Conservation (phyloP, 176 grass and related monocot genomes). For the Thinopyrum elongatum region DNA sequence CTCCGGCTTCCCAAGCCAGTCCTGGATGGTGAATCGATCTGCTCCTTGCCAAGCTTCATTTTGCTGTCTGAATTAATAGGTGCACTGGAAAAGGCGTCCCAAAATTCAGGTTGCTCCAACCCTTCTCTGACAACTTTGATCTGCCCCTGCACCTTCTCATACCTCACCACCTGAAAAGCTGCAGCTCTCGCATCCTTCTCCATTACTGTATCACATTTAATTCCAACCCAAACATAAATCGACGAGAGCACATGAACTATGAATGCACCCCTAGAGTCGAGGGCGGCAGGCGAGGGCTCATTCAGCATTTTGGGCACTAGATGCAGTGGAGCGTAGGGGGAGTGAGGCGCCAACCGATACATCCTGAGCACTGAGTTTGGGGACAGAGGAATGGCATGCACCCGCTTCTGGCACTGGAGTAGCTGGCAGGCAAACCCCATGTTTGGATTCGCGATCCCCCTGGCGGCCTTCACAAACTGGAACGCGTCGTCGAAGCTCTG, state of each 20-base stretch:
- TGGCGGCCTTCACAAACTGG: constrained; percentile 87
- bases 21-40: constrained; percentile 52
- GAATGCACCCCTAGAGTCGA: constrained; percentile 95
- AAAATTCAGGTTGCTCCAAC: constrained; percentile 73
- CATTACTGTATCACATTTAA: constrained; percentile 74
- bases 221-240: constrained; percentile 94
- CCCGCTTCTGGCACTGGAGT: constrained; percentile 95
- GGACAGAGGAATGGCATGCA: constrained; percentile 82
- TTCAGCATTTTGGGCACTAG: constrained; percentile 96
- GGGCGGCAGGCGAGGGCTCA: constrained; percentile 57
- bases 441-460: constrained; percentile 94
- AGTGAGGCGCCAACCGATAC: constrained; percentile 94
- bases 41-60: constrained; percentile 54
- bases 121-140: constrained; percentile 78
- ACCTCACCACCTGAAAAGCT: constrained; percentile 90
- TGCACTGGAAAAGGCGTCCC: constrained; percentile 77
- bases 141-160: constrained; percentile 89
- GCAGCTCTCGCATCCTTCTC: constrained; percentile 86
- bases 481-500: constrained; percentile 96
- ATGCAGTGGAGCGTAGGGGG: constrained; percentile 80
- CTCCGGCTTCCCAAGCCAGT: constrained; percentile 48
- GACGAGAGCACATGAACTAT: constrained; percentile 85
- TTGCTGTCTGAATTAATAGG: constrained; percentile 50
- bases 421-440: constrained; percentile 99
- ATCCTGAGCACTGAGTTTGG: constrained; percentile 90